Conservation (phyloP, 1,284 basidiomycete species). For the Tylopilus sp. region DNA sequence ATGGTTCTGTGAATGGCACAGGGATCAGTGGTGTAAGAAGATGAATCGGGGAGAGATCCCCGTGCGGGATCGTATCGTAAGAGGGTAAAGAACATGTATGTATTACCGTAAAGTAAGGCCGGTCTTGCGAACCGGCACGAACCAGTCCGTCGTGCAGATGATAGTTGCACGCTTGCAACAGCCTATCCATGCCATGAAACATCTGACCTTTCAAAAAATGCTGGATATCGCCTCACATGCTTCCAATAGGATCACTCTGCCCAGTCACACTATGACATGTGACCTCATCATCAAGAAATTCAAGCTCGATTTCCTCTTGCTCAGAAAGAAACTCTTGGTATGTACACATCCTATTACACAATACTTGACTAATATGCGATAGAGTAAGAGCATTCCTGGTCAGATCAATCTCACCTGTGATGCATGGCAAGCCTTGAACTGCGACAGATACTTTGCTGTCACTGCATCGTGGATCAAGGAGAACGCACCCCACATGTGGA, state of each 20-base stretch:
- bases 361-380: background rate
- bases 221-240: background rate
- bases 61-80: too few relatives aligned
- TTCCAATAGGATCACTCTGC: background rate
- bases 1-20: too few relatives aligned
- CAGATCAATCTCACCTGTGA: constrained; percentile 5
- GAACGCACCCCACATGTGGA: background rate
- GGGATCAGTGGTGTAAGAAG: too few relatives aligned
- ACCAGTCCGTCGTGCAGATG: too few relatives aligned
- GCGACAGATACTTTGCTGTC: constrained; percentile 4
- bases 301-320: too few relatives aligned
- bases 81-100: too few relatives aligned
- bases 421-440: constrained; percentile 9
- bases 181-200: background rate
- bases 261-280: too few relatives aligned
- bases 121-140: too few relatives aligned
- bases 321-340: background rate
- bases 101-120: too few relatives aligned
- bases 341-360: background rate
- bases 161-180: too few relatives aligned
- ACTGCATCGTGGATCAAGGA: constrained; percentile 9
- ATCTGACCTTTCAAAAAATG: background rate
- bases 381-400: background rate
- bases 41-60: too few relatives aligned
- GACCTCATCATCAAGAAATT: too few relatives aligned